phyloP scores from a whole-genome alignment of 139 green algal species.

The Coelastrella sp. region DNA sequence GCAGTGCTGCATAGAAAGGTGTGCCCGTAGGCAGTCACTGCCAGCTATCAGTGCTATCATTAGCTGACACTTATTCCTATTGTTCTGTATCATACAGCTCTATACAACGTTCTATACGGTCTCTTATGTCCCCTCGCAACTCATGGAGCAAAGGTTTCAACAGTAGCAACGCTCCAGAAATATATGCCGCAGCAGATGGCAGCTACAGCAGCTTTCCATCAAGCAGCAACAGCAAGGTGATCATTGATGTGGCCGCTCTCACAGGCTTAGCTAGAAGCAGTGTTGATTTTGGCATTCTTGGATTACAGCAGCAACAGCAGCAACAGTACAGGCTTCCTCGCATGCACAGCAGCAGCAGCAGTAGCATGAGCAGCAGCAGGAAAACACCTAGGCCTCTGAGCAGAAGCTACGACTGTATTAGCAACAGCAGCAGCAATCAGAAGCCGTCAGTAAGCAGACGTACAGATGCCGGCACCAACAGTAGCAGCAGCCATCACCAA shows the following conservation, averaged over 20 bases:
- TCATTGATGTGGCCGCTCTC: neutral
- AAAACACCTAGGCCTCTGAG: no score
- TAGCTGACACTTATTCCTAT: neutral
- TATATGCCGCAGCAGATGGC: neutral
- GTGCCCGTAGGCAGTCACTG: no score
- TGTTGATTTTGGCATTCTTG: neutral
- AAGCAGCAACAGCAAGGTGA: neutral
- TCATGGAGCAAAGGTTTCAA: neutral
- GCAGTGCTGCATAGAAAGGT: no score
- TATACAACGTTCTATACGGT: neutral
- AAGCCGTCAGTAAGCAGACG: no score
- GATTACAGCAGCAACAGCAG: conserved; percentile 21
- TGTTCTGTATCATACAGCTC: neutral
- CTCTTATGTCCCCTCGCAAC: neutral
- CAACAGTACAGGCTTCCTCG: neutral
- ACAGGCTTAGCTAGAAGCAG: neutral
- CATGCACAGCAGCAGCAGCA: neutral
- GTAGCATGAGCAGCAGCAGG: neutral
- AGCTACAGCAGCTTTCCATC: neutral
- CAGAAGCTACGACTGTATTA: no score
- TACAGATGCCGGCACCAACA: no score
- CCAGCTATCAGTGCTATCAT: no score
- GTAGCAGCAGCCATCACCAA: neutral
- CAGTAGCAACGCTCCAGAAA: neutral
- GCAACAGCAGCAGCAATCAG: no score